Evolutionary conservation across 768 basidiomycete species (phyloP), one percentile per base, ranked within the genome.

Genomic region (Panellus pusillus): DNA sequence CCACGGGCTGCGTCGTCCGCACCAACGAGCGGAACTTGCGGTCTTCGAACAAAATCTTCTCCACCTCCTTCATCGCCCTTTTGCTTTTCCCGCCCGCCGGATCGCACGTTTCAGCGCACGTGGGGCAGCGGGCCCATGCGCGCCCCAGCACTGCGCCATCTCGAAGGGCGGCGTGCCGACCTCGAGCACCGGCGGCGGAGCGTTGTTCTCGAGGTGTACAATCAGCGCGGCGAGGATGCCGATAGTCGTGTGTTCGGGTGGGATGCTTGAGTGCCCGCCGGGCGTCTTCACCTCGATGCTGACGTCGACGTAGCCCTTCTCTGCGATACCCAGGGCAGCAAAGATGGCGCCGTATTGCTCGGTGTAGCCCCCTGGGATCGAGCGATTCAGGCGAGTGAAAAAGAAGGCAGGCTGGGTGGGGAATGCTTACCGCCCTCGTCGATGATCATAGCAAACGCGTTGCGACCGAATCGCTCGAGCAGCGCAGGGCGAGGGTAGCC

Each of bases 1-100:
- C 82, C 27, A 79, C 74, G 2, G 84, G 83, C 66, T 83, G 81
- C n/a, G 83, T 82, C 20, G 82, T 83, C 20, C 74, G 68, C 9
- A 75, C 65, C 17, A 74, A 58, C 27, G 64, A 70, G 20, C 62
- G 66, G 52, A 65, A 60, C 9, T 39, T 43, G 0, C 54, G 55
- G 36, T 66, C 50, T 44, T 61, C 52, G 9, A 69, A 58, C 27
- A 70, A 55, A 27, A 71, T 63, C 32, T 64, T 55, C 46, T 79
- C 78, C 27, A 79, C 72, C 36, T 63, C 62, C 40, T 64, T 66
- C 31, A 83, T 66, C 2, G 72, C 70, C 40, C 63, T 61, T 35
- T 78, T 70, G 50, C 67, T 71, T 42, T 59, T 61, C n/a, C 59
- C 9, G 78, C 69, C 12, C 58, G 50, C 15, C 66, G 38, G 43